Conservation (phyloP, 2,329 filamentous ascomycete genomes). For the Colletotrichum sp. region DNA sequence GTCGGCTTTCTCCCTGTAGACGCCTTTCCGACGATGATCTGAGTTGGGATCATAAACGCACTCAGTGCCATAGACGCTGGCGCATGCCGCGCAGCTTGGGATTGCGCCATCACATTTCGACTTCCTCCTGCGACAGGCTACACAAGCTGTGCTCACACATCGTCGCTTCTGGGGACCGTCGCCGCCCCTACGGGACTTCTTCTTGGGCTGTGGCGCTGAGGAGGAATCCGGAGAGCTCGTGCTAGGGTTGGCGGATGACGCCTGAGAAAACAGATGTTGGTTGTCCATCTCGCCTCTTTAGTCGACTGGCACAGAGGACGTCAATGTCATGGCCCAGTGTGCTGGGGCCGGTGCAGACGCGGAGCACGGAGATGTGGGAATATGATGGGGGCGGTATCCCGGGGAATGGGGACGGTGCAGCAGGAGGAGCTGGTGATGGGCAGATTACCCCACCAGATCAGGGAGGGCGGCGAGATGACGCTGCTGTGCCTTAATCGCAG, state of each 20-base stretch:
- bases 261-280: neutral
- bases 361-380: slow-evolving; percentile 12
- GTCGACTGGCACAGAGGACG: neutral
- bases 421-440: neutral
- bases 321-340: neutral
- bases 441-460: neutral
- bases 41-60: slow-evolving; percentile 97
- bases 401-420: neutral
- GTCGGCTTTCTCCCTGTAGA: slow-evolving; percentile 93
- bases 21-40: slow-evolving; percentile 93
- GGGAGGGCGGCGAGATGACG: neutral
- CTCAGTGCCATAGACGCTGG: slow-evolving; percentile 88
- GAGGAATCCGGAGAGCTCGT: neutral
- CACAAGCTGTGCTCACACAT: slow-evolving; percentile 84
- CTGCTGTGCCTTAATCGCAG: neutral
- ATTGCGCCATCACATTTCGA: slow-evolving; percentile 92
- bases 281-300: neutral
- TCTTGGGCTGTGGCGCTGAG: slow-evolving; percentile 26
- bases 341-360: neutral
- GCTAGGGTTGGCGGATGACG: neutral
- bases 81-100: slow-evolving; percentile 93
- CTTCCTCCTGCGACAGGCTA: slow-evolving; percentile 80
- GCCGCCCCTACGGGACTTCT: slow-evolving; percentile 56
- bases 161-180: slow-evolving; percentile 67
- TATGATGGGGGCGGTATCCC: neutral